Conservation (phyloP, 2,329 filamentous ascomycete species). For the Colletotrichum chlorophyti region DNA sequence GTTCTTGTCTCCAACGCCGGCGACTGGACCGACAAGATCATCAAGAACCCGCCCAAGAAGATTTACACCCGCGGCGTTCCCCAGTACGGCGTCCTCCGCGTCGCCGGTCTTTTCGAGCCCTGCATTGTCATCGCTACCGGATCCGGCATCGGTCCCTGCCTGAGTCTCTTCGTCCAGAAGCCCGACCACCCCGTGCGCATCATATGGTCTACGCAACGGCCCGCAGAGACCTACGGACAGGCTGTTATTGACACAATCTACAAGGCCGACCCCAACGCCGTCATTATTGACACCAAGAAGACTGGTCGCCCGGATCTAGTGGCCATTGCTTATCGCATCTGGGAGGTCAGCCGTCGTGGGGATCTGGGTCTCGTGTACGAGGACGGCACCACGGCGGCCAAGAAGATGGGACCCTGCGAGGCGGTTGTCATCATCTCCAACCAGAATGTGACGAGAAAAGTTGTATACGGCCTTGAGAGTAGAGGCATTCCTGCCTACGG, state of each 20-base stretch:
- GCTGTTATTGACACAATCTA: conserved; percentile 63
- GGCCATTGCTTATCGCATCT: conserved; percentile 32
- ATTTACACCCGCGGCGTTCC: conserved; percentile 75
- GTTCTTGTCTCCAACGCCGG: conserved; percentile 76
- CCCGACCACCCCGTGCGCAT: conserved; percentile 59
- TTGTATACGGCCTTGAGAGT: conserved; percentile 73
- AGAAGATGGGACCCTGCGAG: conserved; percentile 59
- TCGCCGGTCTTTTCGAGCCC: conserved; percentile 69
- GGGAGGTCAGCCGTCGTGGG: conserved; percentile 31
- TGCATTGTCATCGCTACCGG: conserved; percentile 75
- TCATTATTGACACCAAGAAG: conserved; percentile 71
- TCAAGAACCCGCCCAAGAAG: conserved; percentile 64
- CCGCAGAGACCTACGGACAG: conserved; percentile 67
- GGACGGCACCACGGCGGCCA: not conserved
- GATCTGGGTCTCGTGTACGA: conserved; percentile 13
- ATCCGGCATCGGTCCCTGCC: conserved; percentile 74
- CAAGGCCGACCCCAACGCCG: conserved; percentile 63
- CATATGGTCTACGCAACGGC: conserved; percentile 72
- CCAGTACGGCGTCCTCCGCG: conserved; percentile 70
- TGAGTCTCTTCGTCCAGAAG: conserved; percentile 58
- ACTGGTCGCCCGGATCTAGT: conserved; percentile 66
- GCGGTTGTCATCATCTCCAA: conserved; percentile 79
- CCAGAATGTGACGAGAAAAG: conserved; percentile 68
- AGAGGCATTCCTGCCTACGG: conserved; percentile 73
- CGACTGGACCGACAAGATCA: conserved; percentile 74